These are phyloP conservation scores for Phyllosticta capitalensis DNA, from an alignment of 2,329 filamentous ascomycete species.

Conservation along the genomic window DNA sequence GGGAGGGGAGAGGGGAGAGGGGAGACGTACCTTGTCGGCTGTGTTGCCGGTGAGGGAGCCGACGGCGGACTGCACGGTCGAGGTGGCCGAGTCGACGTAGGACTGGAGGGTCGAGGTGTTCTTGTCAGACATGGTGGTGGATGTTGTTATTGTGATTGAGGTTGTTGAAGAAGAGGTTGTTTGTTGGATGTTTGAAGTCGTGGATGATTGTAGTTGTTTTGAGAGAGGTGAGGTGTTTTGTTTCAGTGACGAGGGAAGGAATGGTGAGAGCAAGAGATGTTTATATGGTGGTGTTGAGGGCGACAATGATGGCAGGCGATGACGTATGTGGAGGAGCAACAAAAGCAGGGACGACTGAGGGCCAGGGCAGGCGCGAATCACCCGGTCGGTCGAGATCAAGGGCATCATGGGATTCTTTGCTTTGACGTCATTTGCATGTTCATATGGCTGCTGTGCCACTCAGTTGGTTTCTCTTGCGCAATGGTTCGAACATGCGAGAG, in stretches of 20 bases:
- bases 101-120: slow-evolving; percentile 70
- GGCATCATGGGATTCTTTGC: neutral
- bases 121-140: slow-evolving; percentile 41
- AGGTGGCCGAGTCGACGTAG: slow-evolving; percentile 53
- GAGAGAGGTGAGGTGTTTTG: neutral
- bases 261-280: neutral
- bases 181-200: neutral
- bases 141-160: slow-evolving; percentile 6
- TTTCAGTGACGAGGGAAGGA: neutral
- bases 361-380: slow-evolving; percentile 3
- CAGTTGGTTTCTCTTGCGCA: neutral
- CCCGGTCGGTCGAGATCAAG: neutral
- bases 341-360: neutral
- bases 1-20: neutral
- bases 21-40: slow-evolving; percentile 47
- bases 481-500: neutral
- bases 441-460: neutral
- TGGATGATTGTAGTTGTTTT: neutral
- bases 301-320: neutral
- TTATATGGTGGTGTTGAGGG: neutral
- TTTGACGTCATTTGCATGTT: neutral
- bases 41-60: slow-evolving; percentile 65
- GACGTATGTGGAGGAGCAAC: slow-evolving; percentile 9
- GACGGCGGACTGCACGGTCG: slow-evolving; percentile 61
- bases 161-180: neutral